Conservation (phyloP, 768 basidiomycete species). For the Lentinus brumalis region DNA sequence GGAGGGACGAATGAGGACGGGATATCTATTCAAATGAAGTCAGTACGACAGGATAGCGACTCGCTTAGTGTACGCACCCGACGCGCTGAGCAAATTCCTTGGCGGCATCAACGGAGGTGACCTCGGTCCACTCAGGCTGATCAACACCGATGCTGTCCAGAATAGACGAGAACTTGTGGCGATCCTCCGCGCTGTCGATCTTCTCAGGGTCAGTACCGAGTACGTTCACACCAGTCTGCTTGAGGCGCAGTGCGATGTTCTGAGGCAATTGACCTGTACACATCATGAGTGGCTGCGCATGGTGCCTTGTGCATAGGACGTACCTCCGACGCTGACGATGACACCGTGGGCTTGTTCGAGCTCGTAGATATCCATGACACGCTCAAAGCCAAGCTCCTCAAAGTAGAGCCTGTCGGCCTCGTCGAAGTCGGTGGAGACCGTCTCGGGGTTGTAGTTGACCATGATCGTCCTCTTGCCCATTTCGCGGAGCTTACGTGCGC, state of each 20-base stretch:
- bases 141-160: constrained; percentile 95
- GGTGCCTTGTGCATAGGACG: not conserved
- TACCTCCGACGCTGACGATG: constrained; percentile 95
- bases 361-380: constrained; percentile 99
- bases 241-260: constrained; percentile 96
- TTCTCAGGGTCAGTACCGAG: constrained; percentile 93
- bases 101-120: constrained; percentile 83
- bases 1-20: constrained; percentile 96
- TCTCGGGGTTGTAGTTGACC: constrained; percentile 99
- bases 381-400: constrained; percentile 96
- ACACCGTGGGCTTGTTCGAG: constrained; percentile 91
- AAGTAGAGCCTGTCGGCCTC: constrained; percentile 99
- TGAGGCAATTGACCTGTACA: constrained; percentile 89
- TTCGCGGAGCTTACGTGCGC: constrained; percentile 86
- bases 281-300: not conserved
- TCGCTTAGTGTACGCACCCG: constrained; percentile 35
- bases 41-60: not conserved
- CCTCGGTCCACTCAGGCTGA: constrained; percentile 96
- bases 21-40: constrained; percentile 51
- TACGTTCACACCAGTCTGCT: constrained; percentile 87
- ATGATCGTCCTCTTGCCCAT: constrained; percentile 96
- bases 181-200: constrained; percentile 97
- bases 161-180: constrained; percentile 98
- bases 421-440: constrained; percentile 98
- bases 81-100: constrained; percentile 90